Evolutionary conservation across 495 filamentous ascomycete species (phyloP).

Genomic region (Margaritispora aquatica): DNA sequence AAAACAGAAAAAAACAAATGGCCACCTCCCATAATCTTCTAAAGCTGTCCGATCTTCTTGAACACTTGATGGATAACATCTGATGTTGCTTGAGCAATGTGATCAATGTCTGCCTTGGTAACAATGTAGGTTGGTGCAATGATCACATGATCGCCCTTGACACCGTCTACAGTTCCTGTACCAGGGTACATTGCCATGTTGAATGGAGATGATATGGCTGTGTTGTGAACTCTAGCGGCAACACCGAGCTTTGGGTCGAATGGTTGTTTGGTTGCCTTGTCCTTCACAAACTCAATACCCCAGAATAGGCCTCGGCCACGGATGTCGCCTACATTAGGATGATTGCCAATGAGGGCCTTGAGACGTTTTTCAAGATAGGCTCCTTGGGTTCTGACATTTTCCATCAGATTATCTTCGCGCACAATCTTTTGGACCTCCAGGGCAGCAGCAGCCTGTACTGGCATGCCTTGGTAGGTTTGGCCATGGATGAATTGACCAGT

Average conservation of each 20-base stretch:
- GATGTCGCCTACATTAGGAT: conserved; percentile 58
- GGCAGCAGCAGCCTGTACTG: conserved; percentile 52
- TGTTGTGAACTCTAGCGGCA: conserved; percentile 45
- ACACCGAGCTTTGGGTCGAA: conserved; percentile 39
- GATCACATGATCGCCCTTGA: conserved; percentile 67
- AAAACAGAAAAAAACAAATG: background rate
- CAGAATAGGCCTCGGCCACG: conserved; percentile 59
- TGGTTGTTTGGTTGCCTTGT: conserved; percentile 39
- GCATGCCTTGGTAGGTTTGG: conserved; percentile 59
- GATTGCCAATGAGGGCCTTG: conserved; percentile 32
- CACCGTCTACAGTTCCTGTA: conserved; percentile 59
- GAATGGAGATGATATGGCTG: conserved; percentile 42
- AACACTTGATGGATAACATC: conserved; percentile 21
- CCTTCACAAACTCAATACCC: conserved; percentile 52
- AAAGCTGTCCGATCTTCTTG: conserved; percentile 9
- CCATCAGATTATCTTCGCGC: conserved; percentile 43
- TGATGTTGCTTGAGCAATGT: conserved; percentile 44
- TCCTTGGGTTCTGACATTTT: conserved; percentile 47
- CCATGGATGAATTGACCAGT: conserved; percentile 49
- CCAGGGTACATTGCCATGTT: conserved; percentile 66
- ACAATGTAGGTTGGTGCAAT: conserved; percentile 71
- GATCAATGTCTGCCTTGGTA: conserved; percentile 53
- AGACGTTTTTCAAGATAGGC: conserved; percentile 40
- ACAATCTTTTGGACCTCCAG: conserved; percentile 56
- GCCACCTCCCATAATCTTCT: background rate